Evolutionary conservation across 2,329 filamentous ascomycete species (phyloP).

Genomic region (Sporothrix protearum): DNA sequence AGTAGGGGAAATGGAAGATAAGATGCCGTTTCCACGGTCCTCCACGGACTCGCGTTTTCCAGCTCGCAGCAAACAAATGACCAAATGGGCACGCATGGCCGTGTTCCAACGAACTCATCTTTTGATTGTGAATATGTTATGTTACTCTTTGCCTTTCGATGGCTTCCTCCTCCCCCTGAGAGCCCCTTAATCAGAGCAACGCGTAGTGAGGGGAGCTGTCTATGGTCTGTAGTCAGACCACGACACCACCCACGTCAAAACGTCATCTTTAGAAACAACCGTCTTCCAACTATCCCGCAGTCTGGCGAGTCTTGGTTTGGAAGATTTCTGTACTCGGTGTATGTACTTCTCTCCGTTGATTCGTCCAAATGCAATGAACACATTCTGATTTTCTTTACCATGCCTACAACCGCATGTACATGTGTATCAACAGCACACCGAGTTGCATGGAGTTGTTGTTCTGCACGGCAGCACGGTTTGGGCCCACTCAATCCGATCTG

Average conservation of each 20-base stretch:
- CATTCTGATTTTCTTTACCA: too few relatives aligned
- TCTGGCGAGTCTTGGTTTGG: too few relatives aligned
- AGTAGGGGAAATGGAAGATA: not conserved
- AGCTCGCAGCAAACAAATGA: not conserved
- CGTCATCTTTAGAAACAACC: too few relatives aligned
- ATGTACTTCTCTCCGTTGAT: not conserved
- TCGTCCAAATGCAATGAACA: too few relatives aligned
- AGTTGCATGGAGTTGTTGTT: too few relatives aligned
- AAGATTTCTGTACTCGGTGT: too few relatives aligned
- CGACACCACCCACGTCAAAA: not conserved
- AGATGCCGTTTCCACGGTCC: not conserved
- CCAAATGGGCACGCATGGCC: not conserved
- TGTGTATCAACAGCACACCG: too few relatives aligned
- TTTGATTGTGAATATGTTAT: not conserved
- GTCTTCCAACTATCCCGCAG: too few relatives aligned
- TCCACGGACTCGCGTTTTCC: not conserved
- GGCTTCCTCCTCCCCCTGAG: not conserved
- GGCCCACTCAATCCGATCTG: not conserved
- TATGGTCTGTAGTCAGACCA: constrained; percentile 1
- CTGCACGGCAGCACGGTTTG: not conserved
- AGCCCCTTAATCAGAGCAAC: not conserved
- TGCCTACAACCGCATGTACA: not conserved
- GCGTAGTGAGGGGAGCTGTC: not conserved
- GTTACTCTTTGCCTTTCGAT: not conserved
- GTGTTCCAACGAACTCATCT: not conserved